Base-by-base conservation (phyloP, 176 grass and related monocot species). In the Elaeis guineensis region DNA sequence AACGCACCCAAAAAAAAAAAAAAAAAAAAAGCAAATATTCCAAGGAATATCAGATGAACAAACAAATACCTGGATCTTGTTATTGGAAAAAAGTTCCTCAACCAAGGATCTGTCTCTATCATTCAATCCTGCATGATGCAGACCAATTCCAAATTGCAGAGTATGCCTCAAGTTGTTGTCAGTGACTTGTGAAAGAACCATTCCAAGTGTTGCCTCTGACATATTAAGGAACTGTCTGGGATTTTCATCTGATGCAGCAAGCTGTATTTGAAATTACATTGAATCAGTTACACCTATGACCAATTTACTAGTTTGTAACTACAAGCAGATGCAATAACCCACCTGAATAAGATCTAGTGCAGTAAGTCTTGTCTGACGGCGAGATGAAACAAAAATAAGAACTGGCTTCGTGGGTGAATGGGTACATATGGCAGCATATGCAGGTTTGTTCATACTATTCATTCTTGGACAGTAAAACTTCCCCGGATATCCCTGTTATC, bases 381-480 rank as follows among this genome's bases (percentile, higher is more conserved):
- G 86, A 35, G 87, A 96, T 58, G 92, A 97, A 39, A 97, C 92
- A 85, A 97, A 97, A 78, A 97, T 90, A 72, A 97, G 92, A 85
- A 90, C 92, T 0, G 92, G 87, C 77, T 97, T 97, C 66, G 71
- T 63, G 23, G 92, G 87, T 79, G 92, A 97, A 87, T 97, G 92
- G 19, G 83, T 90, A 63, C 86, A 97, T 82, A 97, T 97, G 30
- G 92, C 92, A 68, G 87, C 92, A 88, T 90, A 97, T 58, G 83
- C 87, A 58, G 92, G 92, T 79, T 97, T 97, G 74, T 96, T 96
- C 92, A 96, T 96, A 75, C 92, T 96, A 80, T 90, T 90, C 92
- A 96, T 96, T 87, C 92, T 90, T 2, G 92, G 92, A 57, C 92
- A 96, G 66, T 96, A 96, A 59, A 96, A 97, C 55, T 97, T 97